Evolutionary conservation across 805 yeast species (phyloP), one percentile per base, ranked within the genome.

Genomic region (Yamadazyma paraphyllophila): DNA sequence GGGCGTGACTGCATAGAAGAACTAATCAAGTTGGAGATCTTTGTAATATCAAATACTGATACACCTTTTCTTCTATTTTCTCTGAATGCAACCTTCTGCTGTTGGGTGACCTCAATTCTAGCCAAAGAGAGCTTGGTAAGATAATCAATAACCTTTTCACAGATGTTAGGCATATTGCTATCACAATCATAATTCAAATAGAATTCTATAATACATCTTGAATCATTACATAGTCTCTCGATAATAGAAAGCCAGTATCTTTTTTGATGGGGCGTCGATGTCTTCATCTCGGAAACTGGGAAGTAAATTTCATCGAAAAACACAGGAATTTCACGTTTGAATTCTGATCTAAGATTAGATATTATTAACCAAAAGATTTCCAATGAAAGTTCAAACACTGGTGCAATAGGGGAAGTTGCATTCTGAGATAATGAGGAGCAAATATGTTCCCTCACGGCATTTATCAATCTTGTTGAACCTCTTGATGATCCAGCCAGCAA

Each of bases 141-240:
- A 54, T 85, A 83, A 53, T 89, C 91, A 43, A 90, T 80, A 36
- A 90, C 73, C 41, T 81, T 74, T 65, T 94, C 99, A 65, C 91
- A 88, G 41, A 91, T 74, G 62, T 94, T 94, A 32, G 94, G 86
- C 75, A 83, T 78, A 2, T 78, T 67, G 27, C 81, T 71, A 61
- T 90, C 96, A 71, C 99, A 94, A 65, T 94, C 99, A 63, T 94
- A 95, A 65, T 94, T 94, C 58, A 94, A 76, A 61, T 92, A 94
- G 48, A 94, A 81, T 67, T 94, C 99, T 47, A 95, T 88, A 50
- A 95, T 70, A 14, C 95, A 84, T 50, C 96, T 77, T 36, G 98
- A 96, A 66, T 92, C 96, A 52, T 82, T 81, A 60, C 96, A 85
- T 32, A 94, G 66, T 53, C 96, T 76, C 56, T 87, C 86, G 20